Evolutionary conservation across 352 stramenopile genomes (phyloP).

Genomic region (Pythium guiyangense): DNA sequence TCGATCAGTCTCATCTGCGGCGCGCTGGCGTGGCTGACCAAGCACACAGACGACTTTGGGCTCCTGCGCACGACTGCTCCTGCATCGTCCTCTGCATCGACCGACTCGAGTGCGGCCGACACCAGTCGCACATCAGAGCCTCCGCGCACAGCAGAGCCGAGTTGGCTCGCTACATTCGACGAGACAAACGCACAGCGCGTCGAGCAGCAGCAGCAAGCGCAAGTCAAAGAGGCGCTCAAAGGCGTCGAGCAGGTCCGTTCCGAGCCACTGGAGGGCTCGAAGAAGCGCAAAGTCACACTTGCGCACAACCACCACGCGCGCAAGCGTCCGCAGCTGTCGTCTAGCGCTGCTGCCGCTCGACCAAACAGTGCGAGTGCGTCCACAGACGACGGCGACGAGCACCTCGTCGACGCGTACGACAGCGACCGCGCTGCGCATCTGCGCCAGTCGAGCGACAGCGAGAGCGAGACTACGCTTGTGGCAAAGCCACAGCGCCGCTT

Average conservation of each 20-base stretch:
- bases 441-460: constrained; percentile 23
- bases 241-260: constrained; percentile 52
- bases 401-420: constrained; percentile 77
- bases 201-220: constrained; percentile 37
- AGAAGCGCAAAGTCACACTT: constrained; percentile 65
- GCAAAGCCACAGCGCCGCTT: neutral
- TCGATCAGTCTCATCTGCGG: constrained; percentile 91
- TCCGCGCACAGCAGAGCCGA: constrained; percentile 28
- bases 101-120: constrained; percentile 2
- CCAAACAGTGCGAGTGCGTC: neutral
- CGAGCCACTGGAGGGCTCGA: constrained; percentile 33
- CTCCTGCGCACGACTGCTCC: constrained; percentile 18
- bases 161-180: constrained; percentile 58
- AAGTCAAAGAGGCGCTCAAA: constrained; percentile 37
- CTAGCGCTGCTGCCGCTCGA: neutral
- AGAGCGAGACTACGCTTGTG: constrained; percentile 22
- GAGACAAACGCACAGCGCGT: constrained; percentile 38
- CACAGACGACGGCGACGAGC: constrained; percentile 33
- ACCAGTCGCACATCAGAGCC: neutral
- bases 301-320: constrained; percentile 64
- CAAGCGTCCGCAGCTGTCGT: constrained; percentile 24
- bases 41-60: constrained; percentile 73
- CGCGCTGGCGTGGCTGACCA: constrained; percentile 75
- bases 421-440: constrained; percentile 33
- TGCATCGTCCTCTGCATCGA: neutral